Evolutionary conservation across 768 basidiomycete genomes (phyloP), one percentile per base, ranked within the genome.

Genomic region (Suillus clintonianus): DNA sequence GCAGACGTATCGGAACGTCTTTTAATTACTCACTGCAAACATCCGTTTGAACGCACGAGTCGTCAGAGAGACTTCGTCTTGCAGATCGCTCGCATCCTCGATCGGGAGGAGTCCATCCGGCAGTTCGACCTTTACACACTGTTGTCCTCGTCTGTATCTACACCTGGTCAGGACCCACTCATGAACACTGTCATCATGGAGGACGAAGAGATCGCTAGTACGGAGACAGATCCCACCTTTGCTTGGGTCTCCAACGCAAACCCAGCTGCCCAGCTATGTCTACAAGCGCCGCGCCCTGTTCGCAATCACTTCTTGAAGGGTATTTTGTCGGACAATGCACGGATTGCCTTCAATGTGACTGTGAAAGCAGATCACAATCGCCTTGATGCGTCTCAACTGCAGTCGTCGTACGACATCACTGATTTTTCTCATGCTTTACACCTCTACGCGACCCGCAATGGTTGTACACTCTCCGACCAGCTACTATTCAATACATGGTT

Each of bases 11-110:
- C 42, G 10, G 19, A 43, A 4, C 19, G 9, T 10, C 42, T 43
- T 43, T 19, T 43, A 19, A 43, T 43, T 4, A 43, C 42, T 43
- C 42, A 43, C 4, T 43, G 42, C 2, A 43, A 43, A 4, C 42
- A 7, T 4, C 42, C 42, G 0, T 43, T 43, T 10, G 42, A 43
- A 9, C 19, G 42, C 15, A 71, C 73, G 1, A 67, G 65, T 9
- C 76, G 74, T 43, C 9, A 43, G 4, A 8, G 42, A 43, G 3
- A 75, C 48, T 71, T 71, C 47, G 54, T 68, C n/a, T 45, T 59
- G 3, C 42, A 43, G 9, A 43, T 43, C 9, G 9, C n/a, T 10
- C 19, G n/a, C 9, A 43, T 43, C n/a, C 42, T 43, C 42, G n/a
- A 43, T 19, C 9, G 19, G 19, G 42, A 43, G 42, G 42, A 43